Evolutionary conservation across 306 rosid species (phyloP).

Genomic region (Mimosa bimucronata): DNA sequence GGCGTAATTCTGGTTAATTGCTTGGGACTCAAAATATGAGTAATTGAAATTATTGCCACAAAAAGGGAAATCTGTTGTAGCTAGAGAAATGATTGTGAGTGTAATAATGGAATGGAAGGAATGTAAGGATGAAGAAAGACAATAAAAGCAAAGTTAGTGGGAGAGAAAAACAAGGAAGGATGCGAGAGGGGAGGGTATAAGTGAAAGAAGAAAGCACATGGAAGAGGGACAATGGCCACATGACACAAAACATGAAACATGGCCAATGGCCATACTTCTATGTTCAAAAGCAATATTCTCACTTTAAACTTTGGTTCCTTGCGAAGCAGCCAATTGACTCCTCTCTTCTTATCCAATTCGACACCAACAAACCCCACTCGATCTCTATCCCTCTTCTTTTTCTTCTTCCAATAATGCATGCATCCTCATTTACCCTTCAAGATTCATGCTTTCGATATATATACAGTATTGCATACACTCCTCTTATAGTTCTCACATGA

Average conservation of each 20-base stretch:
- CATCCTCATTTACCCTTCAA: not conserved
- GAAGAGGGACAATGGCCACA: constrained; percentile 58
- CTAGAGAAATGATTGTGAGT: not conserved
- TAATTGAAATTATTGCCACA: not conserved
- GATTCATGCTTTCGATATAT: not conserved
- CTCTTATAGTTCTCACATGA: no score
- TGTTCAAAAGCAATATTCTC: constrained; percentile 42
- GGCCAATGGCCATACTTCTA: constrained; percentile 52
- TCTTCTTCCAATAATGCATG: not conserved
- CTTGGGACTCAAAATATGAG: not conserved
- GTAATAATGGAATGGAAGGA: not conserved
- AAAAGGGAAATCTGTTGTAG: not conserved
- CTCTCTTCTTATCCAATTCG: not conserved
- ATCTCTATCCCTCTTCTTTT: not conserved
- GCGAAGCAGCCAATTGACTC: not conserved
- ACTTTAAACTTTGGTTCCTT: not conserved
- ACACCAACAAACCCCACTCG: not conserved
- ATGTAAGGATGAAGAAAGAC: not conserved
- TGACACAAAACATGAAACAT: constrained; percentile 42
- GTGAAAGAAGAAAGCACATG: constrained; percentile 56
- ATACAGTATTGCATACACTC: not conserved
- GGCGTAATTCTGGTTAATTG: not conserved
- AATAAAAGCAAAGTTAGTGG: not conserved
- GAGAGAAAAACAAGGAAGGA: not conserved
- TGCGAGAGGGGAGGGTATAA: not conserved